Conservation (phyloP, 2,329 filamentous ascomycete genomes). For the Trichoderma koningiopsis region DNA sequence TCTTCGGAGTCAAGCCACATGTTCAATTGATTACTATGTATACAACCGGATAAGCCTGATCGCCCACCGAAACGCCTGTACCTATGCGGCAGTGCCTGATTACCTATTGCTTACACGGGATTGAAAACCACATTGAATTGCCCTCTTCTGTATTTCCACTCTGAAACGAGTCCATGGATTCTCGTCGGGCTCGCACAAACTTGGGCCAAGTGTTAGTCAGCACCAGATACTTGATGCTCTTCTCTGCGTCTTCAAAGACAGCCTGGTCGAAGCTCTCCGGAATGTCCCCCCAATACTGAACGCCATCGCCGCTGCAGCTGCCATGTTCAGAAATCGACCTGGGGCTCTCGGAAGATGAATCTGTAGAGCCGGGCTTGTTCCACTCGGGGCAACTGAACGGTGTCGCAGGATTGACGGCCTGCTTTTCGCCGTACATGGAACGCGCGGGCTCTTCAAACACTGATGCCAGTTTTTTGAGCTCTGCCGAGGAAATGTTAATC, state of each 20-base stretch:
- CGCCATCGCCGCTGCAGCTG: constrained; percentile 12
- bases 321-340: neutral
- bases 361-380: neutral
- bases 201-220: constrained; percentile 70
- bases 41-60: neutral
- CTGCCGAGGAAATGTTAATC: constrained; percentile 62
- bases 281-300: constrained; percentile 46
- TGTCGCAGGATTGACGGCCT: constrained; percentile 41
- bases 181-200: constrained; percentile 48
- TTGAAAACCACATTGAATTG: constrained; percentile 7
- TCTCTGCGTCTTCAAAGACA: constrained; percentile 62
- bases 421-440: constrained; percentile 43
- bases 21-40: neutral
- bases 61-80: neutral
- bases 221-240: constrained; percentile 66
- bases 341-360: constrained; percentile 4
- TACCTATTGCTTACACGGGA: neutral
- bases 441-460: constrained; percentile 58
- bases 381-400: constrained; percentile 39
- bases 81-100: neutral
- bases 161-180: constrained; percentile 31
- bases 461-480: constrained; percentile 53
- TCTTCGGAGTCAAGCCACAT: no score
- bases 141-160: constrained; percentile 24
- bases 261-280: constrained; percentile 50